Evolutionary conservation across 257 asterid genomes (phyloP).

Genomic region (Gentiana dahurica): DNA sequence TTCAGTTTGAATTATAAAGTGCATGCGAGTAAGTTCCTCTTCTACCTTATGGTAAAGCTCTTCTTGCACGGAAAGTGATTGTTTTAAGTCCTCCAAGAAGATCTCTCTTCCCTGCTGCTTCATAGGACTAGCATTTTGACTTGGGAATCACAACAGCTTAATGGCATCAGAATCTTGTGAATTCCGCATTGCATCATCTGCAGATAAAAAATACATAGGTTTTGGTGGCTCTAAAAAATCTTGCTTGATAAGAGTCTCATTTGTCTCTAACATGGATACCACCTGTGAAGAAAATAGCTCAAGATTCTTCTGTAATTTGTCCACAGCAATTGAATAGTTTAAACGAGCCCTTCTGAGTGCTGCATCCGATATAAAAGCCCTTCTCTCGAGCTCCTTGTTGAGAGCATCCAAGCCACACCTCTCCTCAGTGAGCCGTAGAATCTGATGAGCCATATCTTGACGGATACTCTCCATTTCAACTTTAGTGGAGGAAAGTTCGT

Average conservation of each 20-base stretch:
- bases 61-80: constrained; percentile 50
- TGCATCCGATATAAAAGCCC: constrained; percentile 73
- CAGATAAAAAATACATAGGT: constrained; percentile 18
- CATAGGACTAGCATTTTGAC: constrained; percentile 27
- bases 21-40: too few relatives aligned
- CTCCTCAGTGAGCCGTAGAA: constrained; percentile 57
- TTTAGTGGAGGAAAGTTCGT: constrained; percentile 47
- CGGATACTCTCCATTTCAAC: constrained; percentile 58
- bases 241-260: constrained; percentile 74
- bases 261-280: constrained; percentile 79
- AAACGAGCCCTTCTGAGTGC: constrained; percentile 82
- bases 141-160: too few relatives aligned
- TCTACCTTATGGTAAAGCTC: too few relatives aligned
- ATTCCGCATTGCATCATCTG: constrained; percentile 12
- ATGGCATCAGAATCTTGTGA: too few relatives aligned
- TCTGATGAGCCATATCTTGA: constrained; percentile 49
- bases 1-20: too few relatives aligned
- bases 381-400: constrained; percentile 69
- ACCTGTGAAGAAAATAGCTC: constrained; percentile 61
- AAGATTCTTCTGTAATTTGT: constrained; percentile 85
- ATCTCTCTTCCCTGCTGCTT: constrained; percentile 73
- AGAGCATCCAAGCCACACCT: constrained; percentile 47
- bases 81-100: constrained; percentile 74
- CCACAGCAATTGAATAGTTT: constrained; percentile 90
- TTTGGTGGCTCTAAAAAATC: constrained; percentile 49